Conservation (phyloP, 768 basidiomycete genomes). For the Dacryopinax primogenitus region DNA sequence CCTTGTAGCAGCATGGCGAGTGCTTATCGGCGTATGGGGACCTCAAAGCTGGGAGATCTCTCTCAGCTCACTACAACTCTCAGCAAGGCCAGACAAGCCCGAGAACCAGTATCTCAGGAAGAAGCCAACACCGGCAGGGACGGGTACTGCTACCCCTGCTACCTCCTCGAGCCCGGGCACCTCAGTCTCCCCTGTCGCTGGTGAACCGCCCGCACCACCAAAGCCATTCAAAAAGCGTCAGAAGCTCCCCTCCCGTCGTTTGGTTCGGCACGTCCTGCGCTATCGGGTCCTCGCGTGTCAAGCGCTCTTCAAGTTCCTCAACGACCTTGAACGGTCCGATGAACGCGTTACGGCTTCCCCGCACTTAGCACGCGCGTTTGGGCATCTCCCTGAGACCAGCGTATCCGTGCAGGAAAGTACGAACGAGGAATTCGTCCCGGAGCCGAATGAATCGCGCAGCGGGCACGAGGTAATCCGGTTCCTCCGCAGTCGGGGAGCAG, state of each 20-base stretch:
- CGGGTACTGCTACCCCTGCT: constrained; percentile 8
- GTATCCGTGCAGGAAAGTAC: constrained; percentile 18
- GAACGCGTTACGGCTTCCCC: constrained; percentile 31
- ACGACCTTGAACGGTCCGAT: constrained; percentile 35
- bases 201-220: constrained; percentile 9
- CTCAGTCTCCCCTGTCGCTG: constrained; percentile 9
- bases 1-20: constrained; percentile 84
- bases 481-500: constrained; percentile 57
- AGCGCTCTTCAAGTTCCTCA: constrained; percentile 59
- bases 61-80: constrained; percentile 45
- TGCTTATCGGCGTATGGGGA: constrained; percentile 90
- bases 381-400: constrained; percentile 34
- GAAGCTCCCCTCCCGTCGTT: constrained; percentile 58
- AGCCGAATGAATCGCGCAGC: constrained; percentile 41
- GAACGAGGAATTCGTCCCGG: constrained; percentile 20
- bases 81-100: constrained; percentile 19
- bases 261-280: constrained; percentile 79
- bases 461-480: constrained; percentile 62
- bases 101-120: constrained; percentile 7
- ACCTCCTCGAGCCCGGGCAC: constrained; percentile 17
- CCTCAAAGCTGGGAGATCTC: constrained; percentile 75
- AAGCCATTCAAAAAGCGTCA: constrained; percentile 26
- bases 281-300: constrained; percentile 73
- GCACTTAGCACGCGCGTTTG: constrained; percentile 35
- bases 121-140: constrained; percentile 14